Conservation (phyloP, 1,284 basidiomycete genomes). For the Mycosarcoma maydis region DNA sequence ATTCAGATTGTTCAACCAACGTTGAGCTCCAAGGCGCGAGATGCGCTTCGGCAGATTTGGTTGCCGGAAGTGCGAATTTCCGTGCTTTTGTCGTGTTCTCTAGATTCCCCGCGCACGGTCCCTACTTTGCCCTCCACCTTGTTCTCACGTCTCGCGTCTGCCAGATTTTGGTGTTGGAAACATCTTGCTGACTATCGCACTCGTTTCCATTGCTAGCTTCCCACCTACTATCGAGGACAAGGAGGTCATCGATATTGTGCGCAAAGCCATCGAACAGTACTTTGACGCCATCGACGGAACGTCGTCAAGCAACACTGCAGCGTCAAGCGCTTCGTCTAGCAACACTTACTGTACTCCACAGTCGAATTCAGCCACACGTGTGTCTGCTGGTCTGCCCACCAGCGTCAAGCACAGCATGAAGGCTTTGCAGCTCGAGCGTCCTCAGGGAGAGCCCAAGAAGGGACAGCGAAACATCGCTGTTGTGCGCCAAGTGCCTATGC, state of each 20-base stretch:
- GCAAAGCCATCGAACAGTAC: constrained; percentile 44
- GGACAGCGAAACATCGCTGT: constrained; percentile 46
- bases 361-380: neutral
- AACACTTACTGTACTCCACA: neutral
- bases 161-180: neutral
- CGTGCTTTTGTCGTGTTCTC: neutral
- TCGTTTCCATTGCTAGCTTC: constrained; percentile 22
- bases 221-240: constrained; percentile 54
- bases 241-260: constrained; percentile 44
- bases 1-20: too few species aligned
- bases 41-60: neutral
- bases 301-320: neutral
- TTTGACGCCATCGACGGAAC: constrained; percentile 35
- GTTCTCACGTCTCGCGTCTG: too few species aligned
- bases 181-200: constrained; percentile 7
- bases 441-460: constrained; percentile 39
- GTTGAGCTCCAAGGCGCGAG: too few species aligned
- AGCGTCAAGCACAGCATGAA: constrained; percentile 39
- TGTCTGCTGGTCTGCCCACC: neutral
- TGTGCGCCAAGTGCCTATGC: constrained; percentile 43
- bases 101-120: neutral
- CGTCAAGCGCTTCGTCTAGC: neutral
- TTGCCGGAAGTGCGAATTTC: constrained; percentile 3
- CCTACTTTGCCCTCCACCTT: neutral
- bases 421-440: constrained; percentile 54